These are phyloP conservation scores for Warburgia ugandensis DNA, from an alignment of 164 flowering plant species.

Conservation along the genomic window DNA sequence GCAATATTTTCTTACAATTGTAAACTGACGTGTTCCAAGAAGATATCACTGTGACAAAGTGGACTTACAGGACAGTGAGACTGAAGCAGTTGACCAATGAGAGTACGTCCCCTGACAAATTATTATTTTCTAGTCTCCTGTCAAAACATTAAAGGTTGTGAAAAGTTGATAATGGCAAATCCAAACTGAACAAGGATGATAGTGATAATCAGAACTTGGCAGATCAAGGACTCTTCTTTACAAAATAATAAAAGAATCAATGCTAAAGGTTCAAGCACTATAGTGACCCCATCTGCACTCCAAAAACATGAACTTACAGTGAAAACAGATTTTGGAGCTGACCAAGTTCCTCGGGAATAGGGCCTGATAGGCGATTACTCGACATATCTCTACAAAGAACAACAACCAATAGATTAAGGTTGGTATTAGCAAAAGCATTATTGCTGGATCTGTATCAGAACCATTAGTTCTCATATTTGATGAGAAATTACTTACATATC, in stretches of 20 bases:
- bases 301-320: conserved; percentile 82
- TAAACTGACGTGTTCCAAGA: background rate
- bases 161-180: too few species aligned
- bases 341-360: conserved; percentile 70
- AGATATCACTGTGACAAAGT: background rate
- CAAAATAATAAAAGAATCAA: too few species aligned
- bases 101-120: conserved; percentile 58
- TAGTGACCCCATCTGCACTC: too few species aligned
- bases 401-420: too few species aligned
- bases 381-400: conserved; percentile 65
- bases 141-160: conserved; percentile 4
- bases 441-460: too few species aligned
- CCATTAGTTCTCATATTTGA: too few species aligned
- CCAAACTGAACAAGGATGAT: too few species aligned
- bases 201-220: too few species aligned
- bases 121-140: conserved; percentile 74
- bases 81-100: conserved; percentile 60
- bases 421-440: too few species aligned
- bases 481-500: conserved; percentile 52
- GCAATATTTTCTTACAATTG: too few species aligned
- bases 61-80: conserved; percentile 59
- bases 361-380: conserved; percentile 57
- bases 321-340: conserved; percentile 73
- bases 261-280: too few species aligned
- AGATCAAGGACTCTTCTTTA: too few species aligned